Conservation (phyloP, 1,284 basidiomycete species). For the Irpex sp. region DNA sequence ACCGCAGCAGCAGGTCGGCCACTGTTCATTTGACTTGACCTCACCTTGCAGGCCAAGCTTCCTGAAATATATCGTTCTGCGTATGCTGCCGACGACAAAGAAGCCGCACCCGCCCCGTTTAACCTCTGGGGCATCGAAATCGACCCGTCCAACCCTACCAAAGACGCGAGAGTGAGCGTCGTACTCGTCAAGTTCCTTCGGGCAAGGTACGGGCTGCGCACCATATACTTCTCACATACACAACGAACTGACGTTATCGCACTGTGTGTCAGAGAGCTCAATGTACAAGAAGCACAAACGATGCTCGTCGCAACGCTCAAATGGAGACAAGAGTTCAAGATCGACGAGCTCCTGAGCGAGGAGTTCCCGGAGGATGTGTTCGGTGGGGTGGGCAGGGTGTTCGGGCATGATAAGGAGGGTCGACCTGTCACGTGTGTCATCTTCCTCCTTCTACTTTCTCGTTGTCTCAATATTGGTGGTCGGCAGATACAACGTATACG, state of each 20-base stretch:
- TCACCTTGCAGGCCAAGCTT: slow-evolving; percentile 41
- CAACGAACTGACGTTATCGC: background rate
- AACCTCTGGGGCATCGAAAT: slow-evolving; percentile 69
- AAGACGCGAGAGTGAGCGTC: slow-evolving; percentile 63
- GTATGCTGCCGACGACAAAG: slow-evolving; percentile 45
- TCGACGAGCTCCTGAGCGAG: slow-evolving; percentile 58
- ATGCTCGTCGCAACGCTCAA: slow-evolving; percentile 69
- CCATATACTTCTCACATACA: background rate
- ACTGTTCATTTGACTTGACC: slow-evolving; percentile 2
- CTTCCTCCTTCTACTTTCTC: slow-evolving; percentile 1
- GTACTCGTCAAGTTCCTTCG: slow-evolving; percentile 76
- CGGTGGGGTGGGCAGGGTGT: slow-evolving; percentile 58
- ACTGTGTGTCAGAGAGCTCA: slow-evolving; percentile 44
- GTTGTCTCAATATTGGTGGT: slow-evolving; percentile 5
- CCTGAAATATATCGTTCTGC: slow-evolving; percentile 56
- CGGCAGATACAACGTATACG: slow-evolving; percentile 69
- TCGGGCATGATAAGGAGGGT: slow-evolving; percentile 63
- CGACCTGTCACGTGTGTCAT: slow-evolving; percentile 57
- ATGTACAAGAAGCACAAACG: slow-evolving; percentile 46
- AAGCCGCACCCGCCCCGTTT: slow-evolving; percentile 46
- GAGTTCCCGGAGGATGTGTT: slow-evolving; percentile 64
- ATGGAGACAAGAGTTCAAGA: slow-evolving; percentile 70
- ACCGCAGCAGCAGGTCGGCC: background rate
- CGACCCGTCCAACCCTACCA: slow-evolving; percentile 44
- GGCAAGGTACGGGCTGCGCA: slow-evolving; percentile 49